These are phyloP conservation scores for Obba rivulosa DNA, from an alignment of 768 basidiomycete species.

Conservation along the genomic window DNA sequence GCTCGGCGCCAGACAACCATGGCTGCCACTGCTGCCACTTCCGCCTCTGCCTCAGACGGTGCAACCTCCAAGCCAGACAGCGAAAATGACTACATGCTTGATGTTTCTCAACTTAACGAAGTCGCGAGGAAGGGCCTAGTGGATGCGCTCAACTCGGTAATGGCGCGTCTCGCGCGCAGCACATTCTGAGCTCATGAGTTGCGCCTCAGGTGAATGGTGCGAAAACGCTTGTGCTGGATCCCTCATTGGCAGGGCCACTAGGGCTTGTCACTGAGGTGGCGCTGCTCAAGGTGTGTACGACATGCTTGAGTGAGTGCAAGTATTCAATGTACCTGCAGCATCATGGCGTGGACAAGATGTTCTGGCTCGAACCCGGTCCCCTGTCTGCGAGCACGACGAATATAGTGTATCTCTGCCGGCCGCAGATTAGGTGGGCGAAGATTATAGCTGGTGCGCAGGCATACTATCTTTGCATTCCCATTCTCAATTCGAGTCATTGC, in stretches of 20 bases:
- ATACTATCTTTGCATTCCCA: conserved; percentile 4
- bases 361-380: conserved; percentile 93
- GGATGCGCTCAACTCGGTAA: conserved; percentile 79
- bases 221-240: conserved; percentile 94
- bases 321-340: conserved; percentile 47
- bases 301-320: no score
- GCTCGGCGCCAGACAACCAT: neutral
- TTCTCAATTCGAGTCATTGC: conserved; percentile 17
- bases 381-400: conserved; percentile 79
- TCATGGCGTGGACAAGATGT: conserved; percentile 99
- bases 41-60: conserved; percentile 30
- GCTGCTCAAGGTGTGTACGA: conserved; percentile 68
- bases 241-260: conserved; percentile 82
- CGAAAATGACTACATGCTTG: conserved; percentile 38
- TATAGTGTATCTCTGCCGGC: conserved; percentile 89
- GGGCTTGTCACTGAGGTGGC: conserved; percentile 95
- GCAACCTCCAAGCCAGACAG: conserved; percentile 29
- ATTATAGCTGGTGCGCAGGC: conserved; percentile 79
- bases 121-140: conserved; percentile 76
- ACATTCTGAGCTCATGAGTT: neutral
- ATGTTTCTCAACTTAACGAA: conserved; percentile 68
- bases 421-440: conserved; percentile 78
- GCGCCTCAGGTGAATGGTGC: conserved; percentile 73
- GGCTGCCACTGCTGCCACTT: conserved; percentile 16
- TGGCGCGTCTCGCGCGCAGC: neutral